These are phyloP conservation scores for Osmanthus fragrans DNA, from an alignment of 257 asterid species.

Conservation along the genomic window DNA sequence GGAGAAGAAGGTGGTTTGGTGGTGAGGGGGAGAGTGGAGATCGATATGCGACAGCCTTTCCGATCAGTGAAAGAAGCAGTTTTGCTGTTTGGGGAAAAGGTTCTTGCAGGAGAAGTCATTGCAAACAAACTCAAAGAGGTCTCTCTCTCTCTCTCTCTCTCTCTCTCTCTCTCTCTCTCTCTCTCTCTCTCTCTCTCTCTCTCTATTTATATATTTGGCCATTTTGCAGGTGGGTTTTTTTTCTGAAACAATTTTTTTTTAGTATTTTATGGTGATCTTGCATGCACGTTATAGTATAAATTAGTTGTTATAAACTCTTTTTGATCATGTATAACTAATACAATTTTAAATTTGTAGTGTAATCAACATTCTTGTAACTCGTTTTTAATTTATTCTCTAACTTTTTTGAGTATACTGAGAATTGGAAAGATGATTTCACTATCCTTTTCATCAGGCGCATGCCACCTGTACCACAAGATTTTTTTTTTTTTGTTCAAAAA, in stretches of 20 bases:
- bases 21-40: conserved; percentile 85
- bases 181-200: neutral
- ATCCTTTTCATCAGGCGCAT: too few species aligned
- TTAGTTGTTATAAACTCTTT: too few species aligned
- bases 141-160: neutral
- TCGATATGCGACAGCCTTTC: conserved; percentile 77
- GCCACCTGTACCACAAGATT: too few species aligned
- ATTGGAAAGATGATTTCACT: too few species aligned
- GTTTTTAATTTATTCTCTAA: too few species aligned
- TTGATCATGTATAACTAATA: too few species aligned
- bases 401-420: too few species aligned
- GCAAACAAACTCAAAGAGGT: conserved; percentile 71
- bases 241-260: neutral
- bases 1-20: conserved; percentile 57
- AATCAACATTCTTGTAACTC: too few species aligned
- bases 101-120: conserved; percentile 71
- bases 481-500: too few species aligned
- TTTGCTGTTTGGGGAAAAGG: conserved; percentile 71
- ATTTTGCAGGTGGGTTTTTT: neutral
- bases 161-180: neutral
- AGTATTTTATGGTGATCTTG: neutral
- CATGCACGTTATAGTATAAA: too few species aligned
- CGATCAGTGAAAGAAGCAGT: conserved; percentile 83
- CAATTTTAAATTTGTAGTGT: too few species aligned
- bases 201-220: neutral